phyloP scores from a whole-genome alignment of 345 rosid genomes.

The Psidium guajava region DNA sequence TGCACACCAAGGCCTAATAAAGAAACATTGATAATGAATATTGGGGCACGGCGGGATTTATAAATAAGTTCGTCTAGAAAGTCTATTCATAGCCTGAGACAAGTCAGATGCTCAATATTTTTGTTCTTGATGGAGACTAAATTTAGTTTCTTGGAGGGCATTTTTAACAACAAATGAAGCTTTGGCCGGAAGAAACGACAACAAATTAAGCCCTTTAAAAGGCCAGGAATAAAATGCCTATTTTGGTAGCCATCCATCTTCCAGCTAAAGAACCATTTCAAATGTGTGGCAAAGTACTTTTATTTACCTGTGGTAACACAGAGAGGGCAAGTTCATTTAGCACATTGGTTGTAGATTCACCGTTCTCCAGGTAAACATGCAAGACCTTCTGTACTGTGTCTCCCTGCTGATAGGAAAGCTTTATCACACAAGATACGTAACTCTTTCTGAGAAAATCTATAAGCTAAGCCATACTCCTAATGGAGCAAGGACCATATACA shows the following conservation, averaged over 20 bases:
- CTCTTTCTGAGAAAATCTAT: neutral
- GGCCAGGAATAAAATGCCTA: neutral
- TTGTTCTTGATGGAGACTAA: neutral
- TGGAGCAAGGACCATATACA: neutral
- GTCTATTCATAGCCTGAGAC: neutral
- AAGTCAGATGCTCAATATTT: neutral
- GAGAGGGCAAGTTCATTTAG: slow-evolving; percentile 63
- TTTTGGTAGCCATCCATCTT: neutral
- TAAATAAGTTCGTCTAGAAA: neutral
- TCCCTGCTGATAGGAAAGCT: slow-evolving; percentile 30
- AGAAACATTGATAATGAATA: neutral
- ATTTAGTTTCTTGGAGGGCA: neutral
- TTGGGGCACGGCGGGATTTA: neutral
- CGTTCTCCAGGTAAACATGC: slow-evolving; percentile 53
- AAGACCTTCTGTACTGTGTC: slow-evolving; percentile 56
- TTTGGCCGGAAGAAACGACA: neutral
- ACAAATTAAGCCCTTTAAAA: neutral
- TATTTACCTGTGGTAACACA: slow-evolving; percentile 54
- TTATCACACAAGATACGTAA: neutral
- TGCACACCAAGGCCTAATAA: slow-evolving; percentile 32
- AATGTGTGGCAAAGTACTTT: neutral
- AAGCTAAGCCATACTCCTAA: neutral
- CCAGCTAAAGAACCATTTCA: neutral
- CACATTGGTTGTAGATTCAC: slow-evolving; percentile 48
- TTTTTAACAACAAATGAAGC: neutral